phyloP scores from a whole-genome alignment of 1,139 yeast genomes.

The Kodamaea fungicola region DNA sequence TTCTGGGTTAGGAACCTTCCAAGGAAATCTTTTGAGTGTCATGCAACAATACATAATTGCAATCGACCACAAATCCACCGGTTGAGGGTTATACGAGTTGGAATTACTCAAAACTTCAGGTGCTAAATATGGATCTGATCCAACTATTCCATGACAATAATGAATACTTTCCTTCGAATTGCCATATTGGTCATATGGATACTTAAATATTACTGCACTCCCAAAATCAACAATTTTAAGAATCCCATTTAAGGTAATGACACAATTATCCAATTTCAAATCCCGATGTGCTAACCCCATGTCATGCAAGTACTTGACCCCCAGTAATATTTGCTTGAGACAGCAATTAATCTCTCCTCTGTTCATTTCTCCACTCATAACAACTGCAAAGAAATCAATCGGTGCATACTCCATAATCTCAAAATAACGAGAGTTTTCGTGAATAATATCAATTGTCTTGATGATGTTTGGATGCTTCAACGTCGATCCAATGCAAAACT shows the following conservation, averaged over 20 bases:
- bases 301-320: constrained; percentile 78
- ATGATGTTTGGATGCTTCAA: constrained; percentile 91
- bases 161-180: constrained; percentile 56
- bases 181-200: constrained; percentile 70
- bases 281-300: constrained; percentile 96
- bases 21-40: constrained; percentile 91
- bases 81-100: constrained; percentile 80
- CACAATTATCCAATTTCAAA: constrained; percentile 91
- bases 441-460: constrained; percentile 87
- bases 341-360: constrained; percentile 84
- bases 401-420: constrained; percentile 99
- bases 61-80: constrained; percentile 92
- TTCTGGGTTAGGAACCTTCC: constrained; percentile 89
- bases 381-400: constrained; percentile 92
- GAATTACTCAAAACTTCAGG: constrained; percentile 83
- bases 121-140: constrained; percentile 96
- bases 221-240: constrained; percentile 95
- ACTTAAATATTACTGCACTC: constrained; percentile 88
- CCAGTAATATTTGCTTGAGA: constrained; percentile 79
- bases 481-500: constrained; percentile 95
- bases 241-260: constrained; percentile 79
- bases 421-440: constrained; percentile 80
- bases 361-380: constrained; percentile 94
- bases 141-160: constrained; percentile 89
- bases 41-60: constrained; percentile 96